Base-by-base conservation (phyloP, 164 flowering plant genomes). In the Euptelea pleiosperma region DNA sequence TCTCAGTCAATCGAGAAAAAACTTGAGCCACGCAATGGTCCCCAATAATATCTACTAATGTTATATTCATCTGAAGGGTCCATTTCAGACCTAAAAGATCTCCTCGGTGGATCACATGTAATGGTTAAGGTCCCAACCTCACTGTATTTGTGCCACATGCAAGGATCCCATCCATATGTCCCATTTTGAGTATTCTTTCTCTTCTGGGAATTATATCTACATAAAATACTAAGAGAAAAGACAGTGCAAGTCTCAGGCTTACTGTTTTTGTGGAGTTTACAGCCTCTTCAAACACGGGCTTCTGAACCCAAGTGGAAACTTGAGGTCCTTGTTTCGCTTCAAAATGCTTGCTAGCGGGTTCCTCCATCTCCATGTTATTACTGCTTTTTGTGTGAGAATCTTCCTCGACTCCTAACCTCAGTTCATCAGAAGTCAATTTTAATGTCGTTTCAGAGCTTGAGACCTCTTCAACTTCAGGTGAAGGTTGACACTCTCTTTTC, bases 271-370 rank as follows among this genome's bases (percentile, higher is more conserved):
- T 31, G 30, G 46, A 45, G 29, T 41, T 24, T 28, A 31, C 25
- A 48, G 51, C 37, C 35, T 65, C 60, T 58, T 54, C 47, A 26
- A 41, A 34, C n/a, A 44, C 14, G 18, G 59, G 33, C 19, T 53
- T 61, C 52, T 57, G 44, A 35, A 40, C 47, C 29, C 33, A 2
- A 49, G 21, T 31, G 15, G 58, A 19, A 51, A 47, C 30, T 36
- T 44, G 55, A 30, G 61, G 39, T 28, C 26, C 34, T 65, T 44
- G 64, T 43, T 63, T 60, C 9, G 54, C 61, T 54, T 66, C 62
- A 16, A 60, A 10, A 30, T 41, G 47, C 1, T 40, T 53, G 55
- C 62, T 60, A 42, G 54, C 30, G 14, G 49, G 34, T 55, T 60
- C 69, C 39, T 14, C 49, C 10, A 41, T 29, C 63, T 37, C 49